Evolutionary conservation across 2,329 filamentous ascomycete genomes (phyloP).

Genomic region (Ascochyta viciae-villosae): DNA sequence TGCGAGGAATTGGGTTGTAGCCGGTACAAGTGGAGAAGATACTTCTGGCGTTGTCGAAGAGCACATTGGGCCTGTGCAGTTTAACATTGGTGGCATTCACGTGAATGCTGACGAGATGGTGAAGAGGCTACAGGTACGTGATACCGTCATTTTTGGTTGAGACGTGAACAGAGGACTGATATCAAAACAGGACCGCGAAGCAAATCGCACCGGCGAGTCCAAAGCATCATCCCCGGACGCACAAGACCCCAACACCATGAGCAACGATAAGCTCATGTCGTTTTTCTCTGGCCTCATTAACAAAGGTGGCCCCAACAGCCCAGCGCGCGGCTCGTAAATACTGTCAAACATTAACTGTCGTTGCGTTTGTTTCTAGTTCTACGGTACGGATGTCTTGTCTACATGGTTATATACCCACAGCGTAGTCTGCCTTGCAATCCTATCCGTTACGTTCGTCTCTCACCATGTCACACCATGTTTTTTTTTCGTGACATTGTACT

Average conservation of each 20-base stretch:
- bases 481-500: no score
- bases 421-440: conserved; percentile 19
- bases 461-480: not conserved
- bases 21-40: conserved; percentile 28
- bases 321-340: conserved; percentile 25
- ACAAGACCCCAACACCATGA: conserved; percentile 43
- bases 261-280: conserved; percentile 50
- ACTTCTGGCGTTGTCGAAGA: conserved; percentile 51
- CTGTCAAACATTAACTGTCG: not conserved
- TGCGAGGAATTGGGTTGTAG: conserved; percentile 23
- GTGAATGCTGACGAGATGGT: conserved; percentile 95
- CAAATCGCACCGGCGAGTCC: conserved; percentile 39
- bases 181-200: conserved; percentile 45
- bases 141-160: not conserved
- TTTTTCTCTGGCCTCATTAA: conserved; percentile 51
- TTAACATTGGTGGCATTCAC: conserved; percentile 98
- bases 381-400: conserved; percentile 19
- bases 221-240: conserved; percentile 35
- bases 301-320: conserved; percentile 38
- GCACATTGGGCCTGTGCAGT: conserved; percentile 92
- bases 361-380: not conserved
- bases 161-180: conserved; percentile 19
- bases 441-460: conserved; percentile 1
- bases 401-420: conserved; percentile 24
- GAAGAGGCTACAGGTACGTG: conserved; percentile 78